A percentile compares a stretch with the other conserved stretches of the same genome.
Evolutionary conservation across 768 basidiomycete genomes (phyloP).

Genomic region (Gloeopeniophorella convolvens): DNA sequence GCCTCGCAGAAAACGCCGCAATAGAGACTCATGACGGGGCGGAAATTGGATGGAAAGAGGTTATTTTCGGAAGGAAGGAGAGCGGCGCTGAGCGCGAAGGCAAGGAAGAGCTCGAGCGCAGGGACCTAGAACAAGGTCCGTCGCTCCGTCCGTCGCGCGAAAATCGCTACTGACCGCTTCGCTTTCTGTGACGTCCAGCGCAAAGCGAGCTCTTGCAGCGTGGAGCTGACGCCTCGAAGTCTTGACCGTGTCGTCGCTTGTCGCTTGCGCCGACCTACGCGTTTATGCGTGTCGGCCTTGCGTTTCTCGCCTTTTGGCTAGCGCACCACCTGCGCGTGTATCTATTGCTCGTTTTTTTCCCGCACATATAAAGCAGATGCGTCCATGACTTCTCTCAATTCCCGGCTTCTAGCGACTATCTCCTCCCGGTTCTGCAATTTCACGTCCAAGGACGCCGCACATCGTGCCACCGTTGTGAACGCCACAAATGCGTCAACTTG

Average conservation of each 20-base stretch:
- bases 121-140: slow-evolving; percentile 12
- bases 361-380: background rate
- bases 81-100: slow-evolving; percentile 11
- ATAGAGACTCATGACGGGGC: slow-evolving; percentile 14
- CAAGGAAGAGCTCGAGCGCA: slow-evolving; percentile 14
- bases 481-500: too few relatives aligned
- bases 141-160: background rate
- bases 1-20: slow-evolving; percentile 37
- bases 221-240: background rate
- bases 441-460: too few relatives aligned
- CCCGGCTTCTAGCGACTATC: background rate
- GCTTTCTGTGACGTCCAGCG: background rate
- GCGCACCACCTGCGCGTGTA: background rate
- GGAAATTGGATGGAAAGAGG: slow-evolving; percentile 12
- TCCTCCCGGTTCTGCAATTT: background rate
- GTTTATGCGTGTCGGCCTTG: background rate
- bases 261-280: background rate
- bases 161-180: background rate
- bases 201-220: slow-evolving; percentile 1
- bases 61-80: slow-evolving; percentile 16
- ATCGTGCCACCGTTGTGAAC: too few relatives aligned
- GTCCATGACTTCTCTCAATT: background rate
- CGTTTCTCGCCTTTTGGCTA: background rate
- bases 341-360: slow-evolving; percentile 7
- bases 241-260: background rate